These are phyloP conservation scores for Exophiala bonariae DNA, from an alignment of 2,329 filamentous ascomycete species.

Conservation along the genomic window DNA sequence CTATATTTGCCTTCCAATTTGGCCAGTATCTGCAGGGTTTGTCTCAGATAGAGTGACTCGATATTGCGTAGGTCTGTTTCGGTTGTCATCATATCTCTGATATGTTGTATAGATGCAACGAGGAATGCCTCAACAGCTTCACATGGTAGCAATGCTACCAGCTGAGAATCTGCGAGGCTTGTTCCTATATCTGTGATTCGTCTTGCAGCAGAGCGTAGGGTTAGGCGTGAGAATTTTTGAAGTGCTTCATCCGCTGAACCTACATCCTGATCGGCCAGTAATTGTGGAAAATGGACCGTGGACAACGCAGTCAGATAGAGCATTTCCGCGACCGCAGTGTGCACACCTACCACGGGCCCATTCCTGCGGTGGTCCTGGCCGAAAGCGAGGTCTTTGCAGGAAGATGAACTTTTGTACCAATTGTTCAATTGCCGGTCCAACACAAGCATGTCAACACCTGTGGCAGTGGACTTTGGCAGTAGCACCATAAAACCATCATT, in stretches of 20 bases:
- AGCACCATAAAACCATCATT: no score
- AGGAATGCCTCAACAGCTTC: constrained; percentile 5
- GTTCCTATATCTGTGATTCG: constrained; percentile 9
- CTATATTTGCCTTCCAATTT: constrained; percentile 1
- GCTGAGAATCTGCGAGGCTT: not conserved
- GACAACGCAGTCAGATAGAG: constrained; percentile 5
- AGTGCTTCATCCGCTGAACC: constrained; percentile 5
- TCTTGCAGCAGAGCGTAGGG: constrained; percentile 5
- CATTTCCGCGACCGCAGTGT: constrained; percentile 6
- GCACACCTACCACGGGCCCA: constrained; percentile 3
- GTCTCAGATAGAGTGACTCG: constrained; percentile 8
- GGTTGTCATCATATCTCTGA: constrained; percentile 5
- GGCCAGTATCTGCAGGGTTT: constrained; percentile 3
- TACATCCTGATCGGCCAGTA: not conserved
- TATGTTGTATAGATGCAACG: constrained; percentile 7
- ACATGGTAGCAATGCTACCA: not conserved
- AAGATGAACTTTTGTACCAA: constrained; percentile 6
- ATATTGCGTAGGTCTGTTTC: not conserved
- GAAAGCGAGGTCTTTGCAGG: constrained; percentile 1
- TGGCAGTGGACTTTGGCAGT: no score
- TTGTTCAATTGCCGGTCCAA: constrained; percentile 10
- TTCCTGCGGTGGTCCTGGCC: constrained; percentile 6
- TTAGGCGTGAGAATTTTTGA: not conserved
- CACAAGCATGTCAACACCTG: not conserved
- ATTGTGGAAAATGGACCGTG: constrained; percentile 2